phyloP scores from a whole-genome alignment of 192 early-diverging fungal genomes.

The Backusella australiensis region DNA sequence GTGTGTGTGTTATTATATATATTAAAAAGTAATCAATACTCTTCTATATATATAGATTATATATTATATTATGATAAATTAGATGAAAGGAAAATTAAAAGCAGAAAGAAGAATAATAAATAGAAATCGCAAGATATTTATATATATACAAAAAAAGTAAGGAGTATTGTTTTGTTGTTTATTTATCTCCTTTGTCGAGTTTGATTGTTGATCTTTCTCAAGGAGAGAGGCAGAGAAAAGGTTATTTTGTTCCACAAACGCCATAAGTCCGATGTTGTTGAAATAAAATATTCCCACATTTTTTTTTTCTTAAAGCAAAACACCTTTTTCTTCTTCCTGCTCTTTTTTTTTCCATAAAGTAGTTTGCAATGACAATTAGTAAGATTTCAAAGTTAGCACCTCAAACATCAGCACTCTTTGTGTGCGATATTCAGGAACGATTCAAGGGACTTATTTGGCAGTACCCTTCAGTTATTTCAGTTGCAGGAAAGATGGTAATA shows the following conservation, averaged over 20 bases:
- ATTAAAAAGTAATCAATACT: constrained; percentile 8
- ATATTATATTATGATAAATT: neutral
- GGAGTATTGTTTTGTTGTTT: neutral
- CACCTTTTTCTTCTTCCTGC: neutral
- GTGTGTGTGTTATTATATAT: neutral
- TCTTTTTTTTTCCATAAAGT: neutral
- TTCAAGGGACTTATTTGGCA: constrained; percentile 78
- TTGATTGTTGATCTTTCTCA: neutral
- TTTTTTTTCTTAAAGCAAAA: neutral
- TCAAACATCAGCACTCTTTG: constrained; percentile 76
- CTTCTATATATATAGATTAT: neutral
- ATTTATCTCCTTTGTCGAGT: neutral
- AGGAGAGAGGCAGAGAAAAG: neutral
- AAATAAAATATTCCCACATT: neutral
- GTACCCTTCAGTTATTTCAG: constrained; percentile 77
- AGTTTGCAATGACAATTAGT: constrained; percentile 32
- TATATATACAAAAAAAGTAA: neutral
- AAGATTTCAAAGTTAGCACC: constrained; percentile 53
- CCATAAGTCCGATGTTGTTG: neutral
- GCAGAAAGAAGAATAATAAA: neutral
- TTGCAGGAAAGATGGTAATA: constrained; percentile 83
- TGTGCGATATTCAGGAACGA: constrained; percentile 93
- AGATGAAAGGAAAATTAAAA: neutral
- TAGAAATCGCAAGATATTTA: neutral
- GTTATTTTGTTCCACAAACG: neutral